These are phyloP conservation scores for Echinosphaeria canescens DNA, from an alignment of 2,329 filamentous ascomycete species.

Conservation along the genomic window DNA sequence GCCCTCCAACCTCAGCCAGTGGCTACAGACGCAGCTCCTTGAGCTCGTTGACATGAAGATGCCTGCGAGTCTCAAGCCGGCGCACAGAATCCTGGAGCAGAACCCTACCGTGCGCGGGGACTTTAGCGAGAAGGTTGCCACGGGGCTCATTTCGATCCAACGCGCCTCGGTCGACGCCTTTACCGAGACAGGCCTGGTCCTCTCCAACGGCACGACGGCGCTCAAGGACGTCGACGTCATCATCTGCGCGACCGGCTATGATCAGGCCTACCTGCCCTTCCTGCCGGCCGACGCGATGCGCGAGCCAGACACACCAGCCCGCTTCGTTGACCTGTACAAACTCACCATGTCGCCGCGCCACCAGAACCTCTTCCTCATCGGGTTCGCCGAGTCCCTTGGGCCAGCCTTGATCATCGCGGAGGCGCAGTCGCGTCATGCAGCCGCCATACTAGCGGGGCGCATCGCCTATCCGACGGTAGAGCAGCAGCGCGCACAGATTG, in stretches of 20 bases:
- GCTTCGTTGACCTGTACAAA: constrained; percentile 11
- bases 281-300: constrained; percentile 8
- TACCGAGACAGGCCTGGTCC: constrained; percentile 8
- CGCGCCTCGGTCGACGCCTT: constrained; percentile 10
- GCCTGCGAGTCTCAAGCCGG: constrained; percentile 10
- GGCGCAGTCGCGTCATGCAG: constrained; percentile 12
- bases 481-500: constrained; percentile 9
- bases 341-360: constrained; percentile 10
- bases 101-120: constrained; percentile 12
- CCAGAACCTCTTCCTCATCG: constrained; percentile 12
- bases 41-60: constrained; percentile 10
- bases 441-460: constrained; percentile 8
- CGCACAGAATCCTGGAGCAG: constrained; percentile 12
- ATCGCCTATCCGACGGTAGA: constrained; percentile 8
- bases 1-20: constrained; percentile 8
- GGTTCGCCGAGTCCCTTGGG: constrained; percentile 11
- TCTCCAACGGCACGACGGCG: constrained; percentile 9
- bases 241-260: constrained; percentile 13
- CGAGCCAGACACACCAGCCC: constrained; percentile 4
- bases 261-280: constrained; percentile 8
- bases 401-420: constrained; percentile 11
- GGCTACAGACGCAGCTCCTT: constrained; percentile 10
- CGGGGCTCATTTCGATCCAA: constrained; percentile 11
- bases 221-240: constrained; percentile 12
- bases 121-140: constrained; percentile 12